Evolutionary conservation across 2,329 filamentous ascomycete species (phyloP).

Genomic region (Penicillium sp.): DNA sequence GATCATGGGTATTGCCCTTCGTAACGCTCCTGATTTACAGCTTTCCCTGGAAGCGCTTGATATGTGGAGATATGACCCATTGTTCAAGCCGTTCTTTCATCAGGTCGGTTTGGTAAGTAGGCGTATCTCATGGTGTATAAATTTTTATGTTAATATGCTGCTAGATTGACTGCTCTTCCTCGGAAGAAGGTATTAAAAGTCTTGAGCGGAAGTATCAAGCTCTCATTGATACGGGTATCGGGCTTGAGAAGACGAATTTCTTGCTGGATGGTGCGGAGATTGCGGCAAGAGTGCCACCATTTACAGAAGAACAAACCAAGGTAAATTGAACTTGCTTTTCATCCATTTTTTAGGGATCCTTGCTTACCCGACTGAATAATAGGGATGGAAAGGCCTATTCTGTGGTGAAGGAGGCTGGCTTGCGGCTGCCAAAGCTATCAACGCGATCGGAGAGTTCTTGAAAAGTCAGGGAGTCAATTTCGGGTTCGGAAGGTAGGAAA

Average conservation of each 20-base stretch:
- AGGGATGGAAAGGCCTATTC: slow-evolving; percentile 50
- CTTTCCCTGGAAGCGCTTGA: slow-evolving; percentile 30
- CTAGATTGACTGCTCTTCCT: slow-evolving; percentile 34
- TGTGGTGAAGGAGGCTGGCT: slow-evolving; percentile 50
- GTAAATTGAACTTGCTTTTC: slow-evolving; percentile 12
- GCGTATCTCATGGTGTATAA: background rate
- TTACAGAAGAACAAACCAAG: slow-evolving; percentile 43
- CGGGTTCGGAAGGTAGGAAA: slow-evolving; percentile 38
- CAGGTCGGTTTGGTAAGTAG: slow-evolving; percentile 43
- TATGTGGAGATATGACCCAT: slow-evolving; percentile 46
- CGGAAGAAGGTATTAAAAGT: slow-evolving; percentile 32
- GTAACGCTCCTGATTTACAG: slow-evolving; percentile 13
- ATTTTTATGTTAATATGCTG: background rate
- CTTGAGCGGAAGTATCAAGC: slow-evolving; percentile 39
- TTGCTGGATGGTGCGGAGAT: slow-evolving; percentile 52
- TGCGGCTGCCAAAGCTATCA: slow-evolving; percentile 50
- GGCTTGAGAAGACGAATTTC: slow-evolving; percentile 40
- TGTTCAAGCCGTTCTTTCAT: slow-evolving; percentile 49
- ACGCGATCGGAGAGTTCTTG: slow-evolving; percentile 46
- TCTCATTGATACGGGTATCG: slow-evolving; percentile 29
- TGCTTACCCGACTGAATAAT: background rate
- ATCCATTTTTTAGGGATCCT: background rate
- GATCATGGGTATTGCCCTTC: slow-evolving; percentile 35
- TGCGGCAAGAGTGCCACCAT: slow-evolving; percentile 40
- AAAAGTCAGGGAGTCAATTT: slow-evolving; percentile 43